Percentiles rank a stretch among this genome's conserved stretches.
phyloP scores from a whole-genome alignment of 1,284 basidiomycete genomes.

The Rugosomyces carneus region DNA sequence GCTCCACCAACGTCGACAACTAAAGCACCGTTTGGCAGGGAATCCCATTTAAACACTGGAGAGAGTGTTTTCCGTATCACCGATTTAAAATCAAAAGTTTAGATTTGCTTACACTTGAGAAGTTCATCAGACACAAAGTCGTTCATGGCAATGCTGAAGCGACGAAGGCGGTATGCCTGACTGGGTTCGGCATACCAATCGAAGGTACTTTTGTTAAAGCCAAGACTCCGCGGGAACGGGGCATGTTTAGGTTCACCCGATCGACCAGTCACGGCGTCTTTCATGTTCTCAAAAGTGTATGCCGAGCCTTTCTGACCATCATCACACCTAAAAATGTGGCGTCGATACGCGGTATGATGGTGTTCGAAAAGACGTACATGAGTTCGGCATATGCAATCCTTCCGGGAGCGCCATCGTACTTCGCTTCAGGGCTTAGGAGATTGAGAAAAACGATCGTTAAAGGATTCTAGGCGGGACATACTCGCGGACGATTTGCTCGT shows the following conservation, averaged over 20 bases:
- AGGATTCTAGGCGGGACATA: background rate
- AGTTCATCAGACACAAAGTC: constrained; percentile 13
- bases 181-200: background rate
- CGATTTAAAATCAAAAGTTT: background rate
- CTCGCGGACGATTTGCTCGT: background rate
- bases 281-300: background rate
- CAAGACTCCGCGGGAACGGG: background rate
- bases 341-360: background rate
- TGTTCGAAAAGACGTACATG: background rate
- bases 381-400: background rate
- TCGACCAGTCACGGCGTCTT: background rate
- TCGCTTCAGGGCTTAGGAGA: background rate
- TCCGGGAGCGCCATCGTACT: background rate
- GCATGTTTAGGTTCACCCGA: background rate
- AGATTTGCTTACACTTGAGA: constrained; percentile 16
- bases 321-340: background rate
- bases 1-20: background rate
- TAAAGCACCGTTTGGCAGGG: background rate
- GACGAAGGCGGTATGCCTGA: background rate
- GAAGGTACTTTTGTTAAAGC: background rate
- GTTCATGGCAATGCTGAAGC: background rate
- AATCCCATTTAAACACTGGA: background rate
- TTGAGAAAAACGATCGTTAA: no score
- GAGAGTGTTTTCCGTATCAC: background rate
- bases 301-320: background rate